Percentiles rank a stretch among this genome's conserved stretches.
phyloP scores from a whole-genome alignment of 1,284 basidiomycete genomes.

The Ceratobasidium sp. region DNA sequence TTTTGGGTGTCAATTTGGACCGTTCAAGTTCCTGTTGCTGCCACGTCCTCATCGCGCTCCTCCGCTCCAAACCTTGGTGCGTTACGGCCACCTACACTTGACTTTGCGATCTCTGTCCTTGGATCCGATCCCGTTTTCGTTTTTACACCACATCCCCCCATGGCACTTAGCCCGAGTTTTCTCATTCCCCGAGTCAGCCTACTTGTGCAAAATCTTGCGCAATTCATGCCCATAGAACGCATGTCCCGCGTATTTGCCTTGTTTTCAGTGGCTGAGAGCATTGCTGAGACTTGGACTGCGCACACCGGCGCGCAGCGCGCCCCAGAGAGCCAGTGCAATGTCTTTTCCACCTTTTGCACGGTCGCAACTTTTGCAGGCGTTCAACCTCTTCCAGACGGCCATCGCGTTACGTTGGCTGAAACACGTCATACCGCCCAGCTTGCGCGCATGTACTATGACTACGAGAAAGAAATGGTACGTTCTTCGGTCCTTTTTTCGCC shows the following conservation, averaged over 20 bases:
- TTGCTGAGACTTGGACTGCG: slow-evolving; percentile 24
- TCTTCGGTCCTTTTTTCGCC: not conserved
- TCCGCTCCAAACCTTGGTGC: not conserved
- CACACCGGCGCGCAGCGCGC: slow-evolving; percentile 23
- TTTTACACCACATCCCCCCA: slow-evolving; percentile 14
- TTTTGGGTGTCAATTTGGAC: slow-evolving; percentile 43
- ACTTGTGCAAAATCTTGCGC: not conserved
- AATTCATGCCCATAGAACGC: slow-evolving; percentile 28
- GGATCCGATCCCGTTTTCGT: slow-evolving; percentile 33
- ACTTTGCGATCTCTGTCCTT: slow-evolving; percentile 33
- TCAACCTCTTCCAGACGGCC: slow-evolving; percentile 13
- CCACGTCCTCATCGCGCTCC: not conserved
- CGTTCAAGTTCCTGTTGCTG: slow-evolving; percentile 2
- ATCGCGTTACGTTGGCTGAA: slow-evolving; percentile 8
- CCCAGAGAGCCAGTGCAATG: slow-evolving; percentile 40
- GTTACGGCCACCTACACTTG: slow-evolving; percentile 16
- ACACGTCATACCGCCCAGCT: not conserved
- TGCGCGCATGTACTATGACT: slow-evolving; percentile 34
- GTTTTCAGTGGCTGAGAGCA: slow-evolving; percentile 25
- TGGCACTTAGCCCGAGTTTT: not conserved
- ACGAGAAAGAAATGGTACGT: slow-evolving; percentile 38
- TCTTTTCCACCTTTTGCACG: slow-evolving; percentile 40
- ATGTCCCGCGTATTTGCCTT: slow-evolving; percentile 40
- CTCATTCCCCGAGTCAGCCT: slow-evolving; percentile 9
- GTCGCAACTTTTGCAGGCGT: slow-evolving; percentile 37